These are phyloP conservation scores for Boletus patriciae DNA, from an alignment of 768 basidiomycete genomes.

Conservation along the genomic window DNA sequence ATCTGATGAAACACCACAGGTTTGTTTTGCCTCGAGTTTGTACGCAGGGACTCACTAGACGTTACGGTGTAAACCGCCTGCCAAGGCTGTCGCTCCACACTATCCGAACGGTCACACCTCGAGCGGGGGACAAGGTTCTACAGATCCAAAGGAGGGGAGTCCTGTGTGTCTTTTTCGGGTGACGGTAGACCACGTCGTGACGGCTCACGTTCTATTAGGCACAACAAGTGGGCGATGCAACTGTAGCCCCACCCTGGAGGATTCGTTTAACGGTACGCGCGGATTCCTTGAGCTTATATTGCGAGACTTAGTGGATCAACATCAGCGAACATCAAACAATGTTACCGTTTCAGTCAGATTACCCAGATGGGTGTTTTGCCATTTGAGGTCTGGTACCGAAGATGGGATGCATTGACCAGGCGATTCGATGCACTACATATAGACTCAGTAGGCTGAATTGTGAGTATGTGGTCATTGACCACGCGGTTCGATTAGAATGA, in stretches of 20 bases:
- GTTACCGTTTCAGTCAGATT: neutral
- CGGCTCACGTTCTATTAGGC: neutral
- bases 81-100: neutral
- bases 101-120: neutral
- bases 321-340: neutral
- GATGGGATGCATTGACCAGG: neutral
- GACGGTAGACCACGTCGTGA: too few species aligned
- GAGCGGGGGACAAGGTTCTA: neutral
- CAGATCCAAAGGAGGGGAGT: neutral
- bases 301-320: neutral
- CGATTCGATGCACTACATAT: neutral
- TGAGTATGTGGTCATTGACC: neutral
- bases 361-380: conserved; percentile 1
- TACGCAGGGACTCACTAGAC: neutral
- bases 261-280: neutral
- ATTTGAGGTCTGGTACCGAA: neutral
- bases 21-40: neutral
- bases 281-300: too few species aligned
- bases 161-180: neutral
- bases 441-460: neutral
- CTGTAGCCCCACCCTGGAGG: neutral
- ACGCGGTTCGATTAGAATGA: neutral
- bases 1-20: neutral
- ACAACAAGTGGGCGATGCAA: neutral
- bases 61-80: neutral